Base-by-base conservation (phyloP, 805 yeast species). In the Hanseniaspora lindneri region DNA sequence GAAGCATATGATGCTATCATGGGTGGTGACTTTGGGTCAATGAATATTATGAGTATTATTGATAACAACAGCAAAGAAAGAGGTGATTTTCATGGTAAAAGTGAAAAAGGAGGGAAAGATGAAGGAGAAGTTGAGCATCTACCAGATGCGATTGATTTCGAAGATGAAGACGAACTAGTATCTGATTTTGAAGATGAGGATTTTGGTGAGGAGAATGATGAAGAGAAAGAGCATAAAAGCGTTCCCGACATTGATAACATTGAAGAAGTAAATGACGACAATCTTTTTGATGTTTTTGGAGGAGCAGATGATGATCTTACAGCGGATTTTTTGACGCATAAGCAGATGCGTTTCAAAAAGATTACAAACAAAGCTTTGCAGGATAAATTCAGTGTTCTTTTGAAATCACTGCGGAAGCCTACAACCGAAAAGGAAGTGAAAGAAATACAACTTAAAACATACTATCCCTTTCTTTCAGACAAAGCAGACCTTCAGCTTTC, bases 81-180 rank as follows among this genome's bases (percentile, higher is more conserved):
- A 4, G 51, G 49, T 5, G 43, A 51, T 2, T 33, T 14, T 6
- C 7, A 16, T 17, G 21, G 21, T 7, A 33, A 33, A n/a, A 39
- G 17, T 20, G 58, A 60, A 8, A 32, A 33, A 33, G 42, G 20
- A 21, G 58, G 60, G 8, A 32, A 42, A 21, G 72, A 68, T 6
- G 73, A 67, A 28, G 79, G 75, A 17, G 66, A 53, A 17, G 74
- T 63, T 67, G 72, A 73, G 48, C 97, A 88, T 63, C 88, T 92
- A 1, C 95, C 77, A 6, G 89, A 88, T 62, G 98, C 98, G 9
- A 69, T 87, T 28, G 97, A 89, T 63, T 89, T 83, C 60, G 96
- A 85, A 58, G 95, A 85, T 60, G 94, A 84, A 58, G 96, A 88
- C 55, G 96, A 88, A 62, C 68, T 88, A 42, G 96, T 96, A 0